Evolutionary conservation across 495 filamentous ascomycete genomes (phyloP).

Genomic region (Hypoxylon fuscum): DNA sequence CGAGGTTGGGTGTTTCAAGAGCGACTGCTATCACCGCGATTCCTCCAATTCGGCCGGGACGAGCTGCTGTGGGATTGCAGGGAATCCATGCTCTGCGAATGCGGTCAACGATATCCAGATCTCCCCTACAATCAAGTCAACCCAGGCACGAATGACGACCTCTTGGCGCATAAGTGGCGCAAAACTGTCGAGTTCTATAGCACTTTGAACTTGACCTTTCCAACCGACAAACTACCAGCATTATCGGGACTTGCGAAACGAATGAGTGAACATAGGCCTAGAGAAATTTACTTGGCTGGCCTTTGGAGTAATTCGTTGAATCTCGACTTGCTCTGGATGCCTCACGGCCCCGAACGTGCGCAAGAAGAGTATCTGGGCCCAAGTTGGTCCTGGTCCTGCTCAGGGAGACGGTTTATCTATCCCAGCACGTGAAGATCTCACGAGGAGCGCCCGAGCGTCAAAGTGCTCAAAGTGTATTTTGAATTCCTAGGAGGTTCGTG

Average conservation of each 20-base stretch:
- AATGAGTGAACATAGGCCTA: slow-evolving; percentile 6
- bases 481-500: not conserved
- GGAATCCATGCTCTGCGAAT: slow-evolving; percentile 20
- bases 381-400: slow-evolving; percentile 5
- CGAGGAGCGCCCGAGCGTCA: not conserved
- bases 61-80: slow-evolving; percentile 38
- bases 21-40: slow-evolving; percentile 27
- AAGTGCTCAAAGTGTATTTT: not conserved
- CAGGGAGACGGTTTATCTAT: slow-evolving; percentile 1
- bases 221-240: slow-evolving; percentile 23
- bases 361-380: not conserved
- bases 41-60: slow-evolving; percentile 26
- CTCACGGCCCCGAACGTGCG: not conserved
- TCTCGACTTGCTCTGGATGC: slow-evolving; percentile 7
- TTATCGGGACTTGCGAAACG: slow-evolving; percentile 26
- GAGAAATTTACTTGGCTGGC: slow-evolving; percentile 15
- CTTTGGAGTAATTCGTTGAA: slow-evolving; percentile 17
- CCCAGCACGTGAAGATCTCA: not conserved
- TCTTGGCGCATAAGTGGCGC: slow-evolving; percentile 12
- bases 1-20: slow-evolving; percentile 38
- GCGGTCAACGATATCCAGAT: slow-evolving; percentile 9
- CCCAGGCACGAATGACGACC: not conserved
- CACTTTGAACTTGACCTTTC: slow-evolving; percentile 9
- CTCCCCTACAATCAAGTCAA: slow-evolving; percentile 8
- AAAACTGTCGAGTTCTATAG: slow-evolving; percentile 14